A percentile compares a stretch with the other conserved stretches of the same genome.
Evolutionary conservation across 495 filamentous ascomycete genomes (phyloP).

Genomic region (Chaetomium tenue): DNA sequence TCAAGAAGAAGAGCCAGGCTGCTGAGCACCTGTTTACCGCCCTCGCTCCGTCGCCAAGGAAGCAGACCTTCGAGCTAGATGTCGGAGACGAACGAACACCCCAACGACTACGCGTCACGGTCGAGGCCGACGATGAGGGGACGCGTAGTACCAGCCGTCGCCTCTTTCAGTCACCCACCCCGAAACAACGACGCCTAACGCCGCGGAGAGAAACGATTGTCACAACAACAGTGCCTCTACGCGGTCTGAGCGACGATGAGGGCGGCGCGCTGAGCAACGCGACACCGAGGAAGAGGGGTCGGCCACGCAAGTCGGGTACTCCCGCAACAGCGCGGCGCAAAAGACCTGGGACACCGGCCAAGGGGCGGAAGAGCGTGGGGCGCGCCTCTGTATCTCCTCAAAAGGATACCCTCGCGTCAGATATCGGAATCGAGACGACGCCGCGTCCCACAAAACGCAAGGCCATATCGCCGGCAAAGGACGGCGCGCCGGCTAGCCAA

Average conservation of each 20-base stretch:
- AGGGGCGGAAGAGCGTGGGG: slow-evolving; percentile 7
- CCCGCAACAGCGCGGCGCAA: slow-evolving; percentile 44
- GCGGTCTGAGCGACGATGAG: slow-evolving; percentile 48
- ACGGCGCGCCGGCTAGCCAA: slow-evolving; percentile 23
- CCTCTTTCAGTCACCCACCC: slow-evolving; percentile 43
- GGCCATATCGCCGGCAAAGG: slow-evolving; percentile 27
- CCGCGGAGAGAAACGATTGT: slow-evolving; percentile 27
- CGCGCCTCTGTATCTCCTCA: slow-evolving; percentile 16
- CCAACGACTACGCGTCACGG: slow-evolving; percentile 53
- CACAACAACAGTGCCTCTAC: slow-evolving; percentile 50
- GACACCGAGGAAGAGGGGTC: slow-evolving; percentile 43
- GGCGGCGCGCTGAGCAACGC: slow-evolving; percentile 31
- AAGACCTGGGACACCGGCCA: slow-evolving; percentile 43
- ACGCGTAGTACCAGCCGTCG: slow-evolving; percentile 37
- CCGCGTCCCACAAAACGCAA: slow-evolving; percentile 39
- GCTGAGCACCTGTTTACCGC: slow-evolving; percentile 32
- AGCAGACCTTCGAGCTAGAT: slow-evolving; percentile 55
- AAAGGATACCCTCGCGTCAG: slow-evolving; percentile 26
- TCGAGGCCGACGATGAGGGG: slow-evolving; percentile 47
- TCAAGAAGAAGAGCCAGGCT: slow-evolving; percentile 34
- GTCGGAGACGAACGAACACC: slow-evolving; percentile 50
- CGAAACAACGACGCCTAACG: slow-evolving; percentile 27
- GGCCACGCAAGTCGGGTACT: slow-evolving; percentile 42
- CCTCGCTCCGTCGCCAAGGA: slow-evolving; percentile 45
- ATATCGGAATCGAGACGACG: slow-evolving; percentile 28